phyloP scores from a whole-genome alignment of 164 flowering plant genomes.

The Umbilicus rupestris region DNA sequence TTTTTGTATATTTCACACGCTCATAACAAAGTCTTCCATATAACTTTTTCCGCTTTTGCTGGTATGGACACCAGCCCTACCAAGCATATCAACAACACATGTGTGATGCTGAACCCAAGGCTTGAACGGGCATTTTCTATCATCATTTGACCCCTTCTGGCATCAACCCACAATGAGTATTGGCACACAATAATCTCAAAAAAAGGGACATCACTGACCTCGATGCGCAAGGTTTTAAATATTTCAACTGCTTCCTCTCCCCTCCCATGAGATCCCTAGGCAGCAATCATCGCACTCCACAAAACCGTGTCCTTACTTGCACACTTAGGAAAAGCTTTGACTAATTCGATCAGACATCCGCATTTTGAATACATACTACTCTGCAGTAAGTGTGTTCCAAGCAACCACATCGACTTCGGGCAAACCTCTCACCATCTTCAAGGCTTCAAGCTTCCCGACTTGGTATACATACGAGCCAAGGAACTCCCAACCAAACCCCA shows the following conservation, averaged over 20 bases:
- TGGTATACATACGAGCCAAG: slow-evolving; percentile 78
- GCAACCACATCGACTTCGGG: slow-evolving; percentile 49
- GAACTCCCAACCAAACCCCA: slow-evolving; percentile 63
- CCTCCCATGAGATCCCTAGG: slow-evolving; percentile 70
- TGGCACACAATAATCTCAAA: slow-evolving; percentile 62
- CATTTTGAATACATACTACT: slow-evolving; percentile 72
- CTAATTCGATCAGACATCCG: slow-evolving; percentile 63
- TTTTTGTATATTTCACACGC: slow-evolving; percentile 65
- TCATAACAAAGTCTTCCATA: slow-evolving; percentile 73
- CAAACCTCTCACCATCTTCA: slow-evolving; percentile 55
- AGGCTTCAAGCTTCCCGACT: slow-evolving; percentile 35
- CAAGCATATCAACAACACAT: slow-evolving; percentile 68
- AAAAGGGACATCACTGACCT: slow-evolving; percentile 62
- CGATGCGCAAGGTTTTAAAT: slow-evolving; percentile 45
- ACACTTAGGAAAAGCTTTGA: slow-evolving; percentile 34
- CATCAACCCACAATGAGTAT: slow-evolving; percentile 66
- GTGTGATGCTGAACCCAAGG: slow-evolving; percentile 62
- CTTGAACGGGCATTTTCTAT: slow-evolving; percentile 27
- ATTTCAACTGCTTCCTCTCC: slow-evolving; percentile 45
- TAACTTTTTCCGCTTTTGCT: slow-evolving; percentile 42
- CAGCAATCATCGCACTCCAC: slow-evolving; percentile 73
- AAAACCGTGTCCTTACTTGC: slow-evolving; percentile 36
- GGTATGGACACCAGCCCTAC: slow-evolving; percentile 73
- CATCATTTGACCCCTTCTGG: slow-evolving; percentile 51
- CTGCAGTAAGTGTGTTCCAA: slow-evolving; percentile 68